Evolutionary conservation across 2,329 filamentous ascomycete genomes (phyloP).

Genomic region (Westerdykella ornata): DNA sequence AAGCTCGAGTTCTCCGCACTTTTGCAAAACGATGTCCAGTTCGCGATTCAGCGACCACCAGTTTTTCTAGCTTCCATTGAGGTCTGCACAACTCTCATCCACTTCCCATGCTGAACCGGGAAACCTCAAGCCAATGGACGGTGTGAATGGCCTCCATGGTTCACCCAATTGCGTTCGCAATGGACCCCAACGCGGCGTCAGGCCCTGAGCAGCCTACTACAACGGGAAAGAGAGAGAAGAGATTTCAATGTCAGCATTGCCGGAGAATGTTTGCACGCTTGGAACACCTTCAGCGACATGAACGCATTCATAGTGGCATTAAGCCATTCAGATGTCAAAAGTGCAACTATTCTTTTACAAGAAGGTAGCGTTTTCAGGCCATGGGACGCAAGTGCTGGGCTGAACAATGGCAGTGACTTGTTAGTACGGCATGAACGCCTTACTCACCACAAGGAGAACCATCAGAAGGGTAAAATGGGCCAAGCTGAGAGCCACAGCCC

Average conservation of each 20-base stretch:
- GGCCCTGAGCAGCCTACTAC: conserved; percentile 13
- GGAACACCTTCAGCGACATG: conserved; percentile 39
- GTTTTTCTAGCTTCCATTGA: neutral
- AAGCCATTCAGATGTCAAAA: conserved; percentile 38
- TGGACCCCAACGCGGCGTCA: conserved; percentile 14
- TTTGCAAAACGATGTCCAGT: conserved; percentile 11
- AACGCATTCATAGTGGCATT: conserved; percentile 38
- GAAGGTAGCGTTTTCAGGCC: conserved; percentile 27
- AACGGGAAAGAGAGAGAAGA: conserved; percentile 31
- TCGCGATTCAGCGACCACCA: neutral
- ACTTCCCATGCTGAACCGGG: neutral
- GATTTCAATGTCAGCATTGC: conserved; percentile 30
- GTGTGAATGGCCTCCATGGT: neutral
- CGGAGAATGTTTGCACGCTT: conserved; percentile 33
- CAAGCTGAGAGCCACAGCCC: conserved; percentile 7
- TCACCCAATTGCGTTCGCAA: conserved; percentile 8
- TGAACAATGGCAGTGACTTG: conserved; percentile 27
- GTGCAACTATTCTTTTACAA: conserved; percentile 39
- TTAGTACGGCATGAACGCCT: conserved; percentile 39
- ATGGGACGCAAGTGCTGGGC: neutral
- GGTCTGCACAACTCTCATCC: neutral
- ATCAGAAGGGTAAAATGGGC: conserved; percentile 8
- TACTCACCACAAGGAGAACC: conserved; percentile 30
- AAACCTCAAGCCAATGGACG: neutral
- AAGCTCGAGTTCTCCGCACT: conserved; percentile 16